Percentiles rank a stretch among this genome's conserved stretches.
These are phyloP conservation scores for Aspergillus jensenii DNA, from an alignment of 2,329 filamentous ascomycete species.

Conservation along the genomic window DNA sequence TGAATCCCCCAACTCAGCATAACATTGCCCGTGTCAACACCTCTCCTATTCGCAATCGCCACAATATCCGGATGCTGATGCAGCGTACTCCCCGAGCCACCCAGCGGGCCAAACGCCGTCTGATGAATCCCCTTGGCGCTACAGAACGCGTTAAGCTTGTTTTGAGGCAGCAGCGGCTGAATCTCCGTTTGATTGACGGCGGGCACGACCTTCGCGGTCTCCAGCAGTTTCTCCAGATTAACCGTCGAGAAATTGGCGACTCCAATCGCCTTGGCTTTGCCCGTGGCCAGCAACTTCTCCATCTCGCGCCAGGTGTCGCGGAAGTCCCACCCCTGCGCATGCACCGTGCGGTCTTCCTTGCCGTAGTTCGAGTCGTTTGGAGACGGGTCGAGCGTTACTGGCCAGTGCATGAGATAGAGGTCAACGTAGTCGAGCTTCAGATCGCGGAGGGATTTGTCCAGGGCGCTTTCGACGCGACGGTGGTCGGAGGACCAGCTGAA, in stretches of 20 bases:
- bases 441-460: slow-evolving; percentile 4
- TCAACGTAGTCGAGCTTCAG: slow-evolving; percentile 1
- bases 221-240: neutral
- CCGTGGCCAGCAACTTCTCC: slow-evolving; percentile 1
- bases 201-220: neutral
- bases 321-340: neutral
- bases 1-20: slow-evolving; percentile 8
- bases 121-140: neutral
- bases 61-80: slow-evolving; percentile 2
- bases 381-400: neutral
- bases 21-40: slow-evolving; percentile 4
- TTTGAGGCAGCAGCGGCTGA: neutral
- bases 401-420: slow-evolving; percentile 9
- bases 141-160: neutral
- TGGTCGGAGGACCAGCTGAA: slow-evolving; percentile 7
- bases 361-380: neutral
- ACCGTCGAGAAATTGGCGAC: slow-evolving; percentile 7
- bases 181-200: slow-evolving; percentile 5
- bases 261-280: neutral
- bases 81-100: slow-evolving; percentile 1
- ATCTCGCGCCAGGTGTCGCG: slow-evolving; percentile 5
- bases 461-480: slow-evolving; percentile 5
- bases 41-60: neutral
- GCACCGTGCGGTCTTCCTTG: slow-evolving; percentile 4
- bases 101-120: slow-evolving; percentile 7